These are phyloP conservation scores for Nigrospora sphaerica DNA, from an alignment of 2,329 filamentous ascomycete genomes.

Conservation along the genomic window DNA sequence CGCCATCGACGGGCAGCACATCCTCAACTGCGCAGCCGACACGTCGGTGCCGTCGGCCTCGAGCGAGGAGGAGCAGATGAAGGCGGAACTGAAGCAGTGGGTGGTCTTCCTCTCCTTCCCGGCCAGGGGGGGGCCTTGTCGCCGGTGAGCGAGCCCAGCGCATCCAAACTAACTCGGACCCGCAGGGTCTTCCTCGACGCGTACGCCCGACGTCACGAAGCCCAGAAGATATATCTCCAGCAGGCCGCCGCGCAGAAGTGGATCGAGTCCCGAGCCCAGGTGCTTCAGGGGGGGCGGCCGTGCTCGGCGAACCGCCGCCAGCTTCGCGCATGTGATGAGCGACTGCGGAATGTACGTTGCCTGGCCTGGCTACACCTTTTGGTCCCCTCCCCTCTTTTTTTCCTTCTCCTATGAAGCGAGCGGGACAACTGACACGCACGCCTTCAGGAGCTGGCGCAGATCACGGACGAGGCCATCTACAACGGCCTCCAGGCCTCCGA, in stretches of 20 bases:
- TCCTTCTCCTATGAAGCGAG: neutral
- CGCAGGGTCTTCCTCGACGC: constrained; percentile 51
- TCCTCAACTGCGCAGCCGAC: constrained; percentile 58
- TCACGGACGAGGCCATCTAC: constrained; percentile 55
- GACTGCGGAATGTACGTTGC: constrained; percentile 45
- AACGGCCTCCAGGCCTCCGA: constrained; percentile 46
- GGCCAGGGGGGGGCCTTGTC: neutral
- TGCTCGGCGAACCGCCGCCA: constrained; percentile 37
- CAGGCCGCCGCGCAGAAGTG: constrained; percentile 54
- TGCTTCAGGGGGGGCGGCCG: constrained; percentile 46
- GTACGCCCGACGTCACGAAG: constrained; percentile 54
- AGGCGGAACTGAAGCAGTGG: constrained; percentile 57
- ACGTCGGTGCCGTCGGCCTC: constrained; percentile 46
- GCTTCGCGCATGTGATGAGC: constrained; percentile 47
- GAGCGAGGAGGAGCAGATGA: constrained; percentile 51
- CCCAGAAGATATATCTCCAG: constrained; percentile 56
- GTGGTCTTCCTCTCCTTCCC: constrained; percentile 16
- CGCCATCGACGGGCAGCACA: constrained; percentile 54
- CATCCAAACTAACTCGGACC: constrained; percentile 5
- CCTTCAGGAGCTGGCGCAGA: constrained; percentile 45
- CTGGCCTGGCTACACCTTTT: constrained; percentile 4
- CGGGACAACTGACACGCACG: neutral
- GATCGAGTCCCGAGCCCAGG: constrained; percentile 45
- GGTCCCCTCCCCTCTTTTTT: neutral
- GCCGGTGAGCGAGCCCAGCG: too few relatives aligned